A percentile compares a stretch with the other conserved stretches of the same genome.
These are phyloP conservation scores for Carallia pectinifolia DNA, from an alignment of 345 rosid species.

Conservation along the genomic window DNA sequence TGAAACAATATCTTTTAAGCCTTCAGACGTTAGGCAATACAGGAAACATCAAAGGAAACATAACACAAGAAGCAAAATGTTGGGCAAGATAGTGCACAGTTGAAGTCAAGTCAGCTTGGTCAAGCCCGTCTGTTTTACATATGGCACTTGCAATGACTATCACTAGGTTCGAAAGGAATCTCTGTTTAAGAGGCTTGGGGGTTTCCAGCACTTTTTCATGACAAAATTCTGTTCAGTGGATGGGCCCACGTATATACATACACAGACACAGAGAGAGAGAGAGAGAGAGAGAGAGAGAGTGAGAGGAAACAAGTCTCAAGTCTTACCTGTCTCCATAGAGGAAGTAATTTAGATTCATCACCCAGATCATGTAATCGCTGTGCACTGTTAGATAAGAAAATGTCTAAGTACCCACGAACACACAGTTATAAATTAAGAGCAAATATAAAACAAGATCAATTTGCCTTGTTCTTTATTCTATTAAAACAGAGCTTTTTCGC, in stretches of 20 bases:
- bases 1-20: constrained; percentile 1
- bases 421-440: not conserved
- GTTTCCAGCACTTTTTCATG: not conserved
- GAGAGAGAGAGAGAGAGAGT: not conserved
- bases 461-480: too few species aligned
- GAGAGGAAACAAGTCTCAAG: not conserved
- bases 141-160: too few species aligned
- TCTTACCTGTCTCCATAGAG: constrained; percentile 98
- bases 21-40: constrained; percentile 6
- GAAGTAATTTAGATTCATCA: constrained; percentile 89
- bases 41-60: constrained; percentile 11
- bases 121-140: too few species aligned
- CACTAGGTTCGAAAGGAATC: not conserved
- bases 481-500: too few species aligned
- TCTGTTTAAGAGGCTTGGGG: not conserved
- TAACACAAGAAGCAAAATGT: not conserved
- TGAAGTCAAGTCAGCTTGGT: not conserved
- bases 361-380: constrained; percentile 87
- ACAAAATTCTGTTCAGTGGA: not conserved
- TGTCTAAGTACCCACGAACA: not conserved
- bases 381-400: constrained; percentile 48
- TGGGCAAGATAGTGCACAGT: not conserved
- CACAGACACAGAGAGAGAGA: not conserved
- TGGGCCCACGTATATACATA: too few species aligned
- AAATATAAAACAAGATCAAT: not conserved